Evolutionary conservation across 768 basidiomycete species (phyloP), one percentile per base, ranked within the genome.

Genomic region (Udeniomyces megalosporus): DNA sequence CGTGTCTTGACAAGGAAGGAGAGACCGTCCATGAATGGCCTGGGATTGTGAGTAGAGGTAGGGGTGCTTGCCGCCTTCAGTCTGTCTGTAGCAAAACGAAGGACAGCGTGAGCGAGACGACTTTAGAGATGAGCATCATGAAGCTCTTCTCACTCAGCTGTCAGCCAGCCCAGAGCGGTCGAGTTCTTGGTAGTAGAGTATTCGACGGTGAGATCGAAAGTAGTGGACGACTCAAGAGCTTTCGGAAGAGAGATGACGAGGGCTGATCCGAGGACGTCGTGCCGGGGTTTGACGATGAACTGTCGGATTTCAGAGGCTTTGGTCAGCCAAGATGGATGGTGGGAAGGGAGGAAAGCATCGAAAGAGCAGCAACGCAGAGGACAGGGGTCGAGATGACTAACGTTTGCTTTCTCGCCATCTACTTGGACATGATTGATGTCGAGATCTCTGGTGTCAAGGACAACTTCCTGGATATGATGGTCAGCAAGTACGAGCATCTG

Each of bases 31-130:
- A 70, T 92, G 84, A 67, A 91, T 93, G 3, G 92, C 88, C 67
- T 95, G 90, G 69, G 85, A 88, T 69, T 95, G 92, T 64, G 87
- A 89, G 76, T 91, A 96, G 17, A 96, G 73, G 74, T 85, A 95
- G 0, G 88, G 84, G 70, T 86, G 85, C 22, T 76, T 75, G 67
- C 88, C 88, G 8, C 88, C 88, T 64, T 87, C 86, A 0, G 90
- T 95, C 74, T 89, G 84, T 62, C 86, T 87, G 55, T 20, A 20
- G 44, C 46, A 10, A 47, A 24, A 32, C 34, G n/a, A 55, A n/a
- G 32, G 38, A 22, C 17, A 45, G 24, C 26, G n/a, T 28, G 54
- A 14, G 49, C 64, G 49, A 35, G 42, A 53, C n/a, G 29, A 24
- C 7, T 72, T 64, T 11, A 1, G 17, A 24, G 10, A 17, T 5